Conservation (phyloP, 768 basidiomycete genomes). For the Kwoniella dendrophila region DNA sequence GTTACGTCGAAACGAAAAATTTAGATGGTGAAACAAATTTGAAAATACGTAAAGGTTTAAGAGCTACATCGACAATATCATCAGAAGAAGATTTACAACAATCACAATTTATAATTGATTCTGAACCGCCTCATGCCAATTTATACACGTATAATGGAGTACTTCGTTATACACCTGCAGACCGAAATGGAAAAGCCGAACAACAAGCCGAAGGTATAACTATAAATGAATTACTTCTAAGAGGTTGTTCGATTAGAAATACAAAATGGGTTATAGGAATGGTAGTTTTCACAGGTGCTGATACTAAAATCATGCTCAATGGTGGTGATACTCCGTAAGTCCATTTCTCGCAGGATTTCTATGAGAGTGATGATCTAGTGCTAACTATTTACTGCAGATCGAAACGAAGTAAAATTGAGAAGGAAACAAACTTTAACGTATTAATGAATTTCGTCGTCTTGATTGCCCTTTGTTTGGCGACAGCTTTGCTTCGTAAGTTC, state of each 20-base stretch:
- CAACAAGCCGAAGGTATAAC: constrained; percentile 60
- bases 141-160: constrained; percentile 88
- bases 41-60: constrained; percentile 77
- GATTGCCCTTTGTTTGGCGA: constrained; percentile 71
- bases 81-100: constrained; percentile 90
- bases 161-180: constrained; percentile 64
- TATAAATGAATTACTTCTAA: constrained; percentile 89
- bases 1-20: constrained; percentile 97
- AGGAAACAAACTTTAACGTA: constrained; percentile 92
- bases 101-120: constrained; percentile 82
- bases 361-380: not conserved
- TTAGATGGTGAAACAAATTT: constrained; percentile 96
- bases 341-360: not conserved
- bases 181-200: constrained; percentile 59
- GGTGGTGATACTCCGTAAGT: constrained; percentile 77
- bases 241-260: constrained; percentile 86
- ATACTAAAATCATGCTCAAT: constrained; percentile 66
- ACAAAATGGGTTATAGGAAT: constrained; percentile 90
- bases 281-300: constrained; percentile 90
- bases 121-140: constrained; percentile 91
- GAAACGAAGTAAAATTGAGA: constrained; percentile 97
- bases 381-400: constrained; percentile 57
- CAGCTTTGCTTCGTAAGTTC: constrained; percentile 62
- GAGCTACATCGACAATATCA: constrained; percentile 71
- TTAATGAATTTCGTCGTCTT: constrained; percentile 87